A percentile compares a stretch with the other conserved stretches of the same genome.
Evolutionary conservation across 2,329 filamentous ascomycete species (phyloP).

Genomic region (Beauveria scarabaeidicola): DNA sequence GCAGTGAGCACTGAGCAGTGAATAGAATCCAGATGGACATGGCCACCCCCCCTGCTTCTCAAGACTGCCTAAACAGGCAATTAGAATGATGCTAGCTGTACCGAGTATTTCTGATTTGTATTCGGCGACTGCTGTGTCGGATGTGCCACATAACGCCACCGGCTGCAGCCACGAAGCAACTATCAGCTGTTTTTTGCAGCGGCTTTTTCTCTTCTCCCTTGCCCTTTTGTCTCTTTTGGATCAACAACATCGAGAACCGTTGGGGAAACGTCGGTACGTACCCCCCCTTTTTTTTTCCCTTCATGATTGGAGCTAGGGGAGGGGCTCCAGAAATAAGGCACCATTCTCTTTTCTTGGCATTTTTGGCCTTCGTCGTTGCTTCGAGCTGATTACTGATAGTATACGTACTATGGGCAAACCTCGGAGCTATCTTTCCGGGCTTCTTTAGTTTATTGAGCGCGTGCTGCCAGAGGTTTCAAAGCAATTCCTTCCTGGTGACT

Average conservation of each 20-base stretch:
- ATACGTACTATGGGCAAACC: neutral
- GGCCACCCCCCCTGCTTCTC: neutral
- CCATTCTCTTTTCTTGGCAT: no score
- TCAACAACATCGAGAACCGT: neutral
- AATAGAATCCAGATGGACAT: neutral
- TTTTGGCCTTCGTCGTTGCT: neutral
- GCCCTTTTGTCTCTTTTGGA: neutral
- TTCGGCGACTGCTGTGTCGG: neutral
- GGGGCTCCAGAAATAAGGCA: no score
- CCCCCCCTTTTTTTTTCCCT: neutral
- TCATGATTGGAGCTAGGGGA: neutral
- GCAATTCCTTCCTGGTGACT: no score
- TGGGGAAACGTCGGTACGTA: neutral
- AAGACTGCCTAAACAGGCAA: slow-evolving; percentile 1
- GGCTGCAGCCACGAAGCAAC: neutral
- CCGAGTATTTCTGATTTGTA: neutral
- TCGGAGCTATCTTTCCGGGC: neutral
- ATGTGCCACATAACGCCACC: neutral
- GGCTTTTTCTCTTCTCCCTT: neutral
- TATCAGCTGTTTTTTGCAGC: neutral
- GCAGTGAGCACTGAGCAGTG: neutral
- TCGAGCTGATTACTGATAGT: neutral
- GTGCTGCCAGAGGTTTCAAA: no score
- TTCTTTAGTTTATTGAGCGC: no score
- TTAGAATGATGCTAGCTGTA: neutral